A percentile compares a stretch with the other conserved stretches of the same genome.
phyloP scores from a whole-genome alignment of 108 stramenopile genomes.

The Poteriospumella lacustris region DNA sequence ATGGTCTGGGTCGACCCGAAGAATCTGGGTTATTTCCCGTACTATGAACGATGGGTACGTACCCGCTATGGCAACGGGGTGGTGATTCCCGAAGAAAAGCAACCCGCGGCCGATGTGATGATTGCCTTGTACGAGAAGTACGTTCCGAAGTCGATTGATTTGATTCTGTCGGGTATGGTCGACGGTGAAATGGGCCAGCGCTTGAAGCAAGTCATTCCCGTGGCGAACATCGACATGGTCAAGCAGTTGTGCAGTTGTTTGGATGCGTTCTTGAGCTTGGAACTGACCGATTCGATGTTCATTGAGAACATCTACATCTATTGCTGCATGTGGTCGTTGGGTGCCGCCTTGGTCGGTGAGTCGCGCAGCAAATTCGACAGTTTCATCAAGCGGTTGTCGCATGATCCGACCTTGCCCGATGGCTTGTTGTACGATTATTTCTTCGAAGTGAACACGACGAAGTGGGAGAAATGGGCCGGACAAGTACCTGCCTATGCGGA shows the following conservation, averaged over 20 bases:
- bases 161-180: slow-evolving; percentile 56
- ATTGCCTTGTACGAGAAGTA: slow-evolving; percentile 57
- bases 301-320: slow-evolving; percentile 50
- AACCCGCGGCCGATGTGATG: slow-evolving; percentile 36
- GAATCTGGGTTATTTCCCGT: slow-evolving; percentile 60
- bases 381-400: slow-evolving; percentile 49
- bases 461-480: slow-evolving; percentile 57
- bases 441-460: slow-evolving; percentile 43
- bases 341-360: slow-evolving; percentile 49
- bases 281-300: slow-evolving; percentile 35
- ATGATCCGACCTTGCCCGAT: slow-evolving; percentile 41
- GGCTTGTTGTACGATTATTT: slow-evolving; percentile 47
- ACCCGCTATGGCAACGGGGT: slow-evolving; percentile 48
- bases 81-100: slow-evolving; percentile 1
- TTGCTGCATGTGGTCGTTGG: slow-evolving; percentile 57
- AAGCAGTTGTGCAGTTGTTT: slow-evolving; percentile 61
- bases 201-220: slow-evolving; percentile 56
- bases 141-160: slow-evolving; percentile 54
- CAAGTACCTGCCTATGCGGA: slow-evolving; percentile 55
- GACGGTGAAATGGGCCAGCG: slow-evolving; percentile 59
- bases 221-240: slow-evolving; percentile 58
- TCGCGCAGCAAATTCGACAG: slow-evolving; percentile 48
- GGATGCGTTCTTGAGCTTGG: slow-evolving; percentile 48
- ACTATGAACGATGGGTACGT: slow-evolving; percentile 59
- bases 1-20: slow-evolving; percentile 72